A percentile compares a stretch with the other conserved stretches of the same genome.
phyloP scores from a whole-genome alignment of 768 basidiomycete species.

The Coprinopsis strossmayeri region DNA sequence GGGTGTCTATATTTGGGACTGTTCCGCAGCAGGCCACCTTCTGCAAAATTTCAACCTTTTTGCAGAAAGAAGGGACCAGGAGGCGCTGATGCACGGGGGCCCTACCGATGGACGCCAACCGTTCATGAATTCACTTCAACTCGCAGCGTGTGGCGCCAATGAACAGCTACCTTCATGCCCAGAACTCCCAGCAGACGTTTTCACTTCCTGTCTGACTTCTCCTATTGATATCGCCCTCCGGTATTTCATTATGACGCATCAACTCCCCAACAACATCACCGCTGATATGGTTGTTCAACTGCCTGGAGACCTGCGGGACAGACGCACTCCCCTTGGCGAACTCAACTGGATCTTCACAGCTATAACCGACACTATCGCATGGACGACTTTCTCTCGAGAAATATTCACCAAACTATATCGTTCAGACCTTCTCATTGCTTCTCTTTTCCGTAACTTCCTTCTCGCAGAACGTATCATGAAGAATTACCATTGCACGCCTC shows the following conservation, averaged over 20 bases:
- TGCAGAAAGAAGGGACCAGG: slow-evolving; percentile 69
- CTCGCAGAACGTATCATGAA: slow-evolving; percentile 98
- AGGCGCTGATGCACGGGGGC: slow-evolving; percentile 52
- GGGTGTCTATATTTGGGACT: slow-evolving; percentile 98
- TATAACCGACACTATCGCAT: slow-evolving; percentile 98
- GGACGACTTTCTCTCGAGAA: slow-evolving; percentile 94
- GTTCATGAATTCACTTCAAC: slow-evolving; percentile 83
- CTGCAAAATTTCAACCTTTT: slow-evolving; percentile 82
- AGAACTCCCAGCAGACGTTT: slow-evolving; percentile 94
- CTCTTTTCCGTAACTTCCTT: slow-evolving; percentile 94
- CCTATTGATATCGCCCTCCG: slow-evolving; percentile 97
- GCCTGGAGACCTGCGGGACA: slow-evolving; percentile 94
- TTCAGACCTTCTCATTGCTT: slow-evolving; percentile 93
- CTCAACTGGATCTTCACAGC: slow-evolving; percentile 99
- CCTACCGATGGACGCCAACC: slow-evolving; percentile 59
- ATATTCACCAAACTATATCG: slow-evolving; percentile 91
- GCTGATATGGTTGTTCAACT: slow-evolving; percentile 92
- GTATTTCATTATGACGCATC: slow-evolving; percentile 87
- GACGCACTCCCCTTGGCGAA: slow-evolving; percentile 93
- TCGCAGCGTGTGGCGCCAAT: slow-evolving; percentile 88
- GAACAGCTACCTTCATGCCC: slow-evolving; percentile 93
- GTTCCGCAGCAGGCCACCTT: slow-evolving; percentile 94
- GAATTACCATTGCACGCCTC: slow-evolving; percentile 93
- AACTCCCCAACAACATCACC: slow-evolving; percentile 72
- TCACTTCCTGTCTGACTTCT: slow-evolving; percentile 95